Evolutionary conservation across 139 green algal species (phyloP).

Genomic region (Tetratostichococcus sp.): DNA sequence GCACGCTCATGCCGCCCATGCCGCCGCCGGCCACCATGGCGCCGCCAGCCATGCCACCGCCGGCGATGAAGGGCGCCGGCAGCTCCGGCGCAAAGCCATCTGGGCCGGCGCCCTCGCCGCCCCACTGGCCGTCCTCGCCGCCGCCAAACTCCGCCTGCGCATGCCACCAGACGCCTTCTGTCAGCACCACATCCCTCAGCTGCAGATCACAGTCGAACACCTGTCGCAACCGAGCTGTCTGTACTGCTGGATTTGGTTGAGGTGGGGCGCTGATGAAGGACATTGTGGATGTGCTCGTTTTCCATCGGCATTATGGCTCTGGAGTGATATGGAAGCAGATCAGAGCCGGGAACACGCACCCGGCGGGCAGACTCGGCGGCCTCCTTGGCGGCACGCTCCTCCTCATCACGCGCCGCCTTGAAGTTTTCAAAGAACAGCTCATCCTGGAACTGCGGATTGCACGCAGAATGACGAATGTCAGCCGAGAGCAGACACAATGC

Average conservation of each 20-base stretch:
- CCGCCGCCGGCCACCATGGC: slow-evolving; percentile 14
- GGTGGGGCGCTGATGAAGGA: no score
- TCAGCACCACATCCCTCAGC: not conserved
- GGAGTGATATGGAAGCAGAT: no score
- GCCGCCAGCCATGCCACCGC: slow-evolving; percentile 12
- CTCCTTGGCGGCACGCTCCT: not conserved
- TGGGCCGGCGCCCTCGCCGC: not conserved
- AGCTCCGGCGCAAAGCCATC: slow-evolving; percentile 2
- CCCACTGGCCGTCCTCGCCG: not conserved
- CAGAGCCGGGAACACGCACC: no score
- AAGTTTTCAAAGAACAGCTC: slow-evolving; percentile 37
- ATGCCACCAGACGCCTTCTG: not conserved
- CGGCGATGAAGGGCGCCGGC: not conserved
- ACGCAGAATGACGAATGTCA: not conserved
- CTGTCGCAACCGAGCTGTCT: no score
- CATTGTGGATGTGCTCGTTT: no score
- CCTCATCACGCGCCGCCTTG: slow-evolving; percentile 8
- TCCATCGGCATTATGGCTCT: no score
- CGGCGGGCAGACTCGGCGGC: not conserved
- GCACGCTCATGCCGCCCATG: slow-evolving; percentile 33
- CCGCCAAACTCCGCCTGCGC: not conserved
- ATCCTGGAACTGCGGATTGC: slow-evolving; percentile 13
- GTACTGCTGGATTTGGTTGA: no score
- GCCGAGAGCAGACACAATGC: no score
- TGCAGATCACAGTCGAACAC: no score